Evolutionary conservation across 257 asterid genomes (phyloP).

Genomic region (Salvia hispanica): DNA sequence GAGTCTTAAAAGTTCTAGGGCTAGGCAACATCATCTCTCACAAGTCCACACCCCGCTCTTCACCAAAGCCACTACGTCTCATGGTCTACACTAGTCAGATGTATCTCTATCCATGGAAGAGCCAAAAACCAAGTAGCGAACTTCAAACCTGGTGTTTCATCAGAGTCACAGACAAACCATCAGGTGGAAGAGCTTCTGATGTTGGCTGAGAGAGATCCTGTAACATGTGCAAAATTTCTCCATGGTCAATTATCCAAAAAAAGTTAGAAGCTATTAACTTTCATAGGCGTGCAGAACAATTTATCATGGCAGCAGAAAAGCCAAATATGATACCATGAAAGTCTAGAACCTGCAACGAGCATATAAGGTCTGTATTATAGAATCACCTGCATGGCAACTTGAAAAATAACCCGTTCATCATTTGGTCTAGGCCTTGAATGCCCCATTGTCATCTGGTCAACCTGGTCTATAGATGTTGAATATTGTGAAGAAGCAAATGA

Average conservation of each 20-base stretch:
- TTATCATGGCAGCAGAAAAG: too few relatives aligned
- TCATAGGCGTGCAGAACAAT: background rate
- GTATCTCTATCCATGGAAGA: background rate
- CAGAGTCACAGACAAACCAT: slow-evolving; percentile 77
- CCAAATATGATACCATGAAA: too few relatives aligned
- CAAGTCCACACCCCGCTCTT: background rate
- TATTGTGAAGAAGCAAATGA: slow-evolving; percentile 37
- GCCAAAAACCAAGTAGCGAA: slow-evolving; percentile 8
- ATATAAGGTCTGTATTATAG: background rate
- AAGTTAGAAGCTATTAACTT: background rate
- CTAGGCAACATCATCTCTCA: slow-evolving; percentile 3
- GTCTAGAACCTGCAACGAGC: too few relatives aligned
- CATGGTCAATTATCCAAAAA: slow-evolving; percentile 18
- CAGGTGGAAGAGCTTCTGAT: slow-evolving; percentile 74
- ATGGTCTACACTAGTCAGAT: background rate
- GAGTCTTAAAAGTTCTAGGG: background rate
- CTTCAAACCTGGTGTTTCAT: slow-evolving; percentile 64
- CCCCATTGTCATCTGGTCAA: slow-evolving; percentile 39
- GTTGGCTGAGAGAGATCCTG: slow-evolving; percentile 65
- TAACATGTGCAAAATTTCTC: slow-evolving; percentile 21
- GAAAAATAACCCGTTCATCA: slow-evolving; percentile 60
- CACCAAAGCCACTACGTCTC: background rate
- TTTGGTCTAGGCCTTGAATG: slow-evolving; percentile 51
- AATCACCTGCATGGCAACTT: slow-evolving; percentile 73
- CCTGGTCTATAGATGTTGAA: slow-evolving; percentile 37